These are phyloP conservation scores for Neurospora sp. DNA, from an alignment of 495 filamentous ascomycete species.

Conservation along the genomic window DNA sequence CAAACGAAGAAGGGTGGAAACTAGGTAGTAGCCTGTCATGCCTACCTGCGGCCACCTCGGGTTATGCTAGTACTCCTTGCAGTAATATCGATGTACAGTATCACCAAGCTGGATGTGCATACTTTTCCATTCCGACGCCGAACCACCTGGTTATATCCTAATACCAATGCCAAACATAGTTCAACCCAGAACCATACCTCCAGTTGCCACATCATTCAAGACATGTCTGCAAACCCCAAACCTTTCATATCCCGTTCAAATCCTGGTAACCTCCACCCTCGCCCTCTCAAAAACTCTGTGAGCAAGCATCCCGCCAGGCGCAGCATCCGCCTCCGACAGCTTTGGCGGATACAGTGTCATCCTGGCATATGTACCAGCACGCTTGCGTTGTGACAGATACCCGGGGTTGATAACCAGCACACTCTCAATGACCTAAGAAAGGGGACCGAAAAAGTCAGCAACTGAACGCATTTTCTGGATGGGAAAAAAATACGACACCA, in stretches of 20 bases:
- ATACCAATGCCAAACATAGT: background rate
- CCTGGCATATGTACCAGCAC: constrained; percentile 69
- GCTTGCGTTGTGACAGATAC: constrained; percentile 70
- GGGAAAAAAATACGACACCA: background rate
- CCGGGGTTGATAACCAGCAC: constrained; percentile 84
- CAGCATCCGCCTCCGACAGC: constrained; percentile 47
- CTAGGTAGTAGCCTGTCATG: constrained; percentile 11
- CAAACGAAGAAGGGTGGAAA: constrained; percentile 55
- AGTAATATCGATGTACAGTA: background rate
- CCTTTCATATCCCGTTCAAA: constrained; percentile 31
- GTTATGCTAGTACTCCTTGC: background rate
- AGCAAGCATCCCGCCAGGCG: constrained; percentile 43
- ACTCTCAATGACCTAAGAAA: constrained; percentile 63
- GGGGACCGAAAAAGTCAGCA: constrained; percentile 3
- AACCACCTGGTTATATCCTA: background rate
- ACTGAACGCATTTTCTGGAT: background rate
- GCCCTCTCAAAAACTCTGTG: constrained; percentile 74
- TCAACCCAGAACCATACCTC: background rate
- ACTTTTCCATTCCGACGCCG: background rate
- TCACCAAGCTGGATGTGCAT: background rate
- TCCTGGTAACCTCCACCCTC: constrained; percentile 75
- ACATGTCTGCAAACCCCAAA: background rate
- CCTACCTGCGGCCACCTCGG: background rate
- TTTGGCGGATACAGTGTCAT: constrained; percentile 58
- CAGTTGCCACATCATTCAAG: background rate